phyloP scores from a whole-genome alignment of 441 rosid genomes.

The Jatropha podagrica region DNA sequence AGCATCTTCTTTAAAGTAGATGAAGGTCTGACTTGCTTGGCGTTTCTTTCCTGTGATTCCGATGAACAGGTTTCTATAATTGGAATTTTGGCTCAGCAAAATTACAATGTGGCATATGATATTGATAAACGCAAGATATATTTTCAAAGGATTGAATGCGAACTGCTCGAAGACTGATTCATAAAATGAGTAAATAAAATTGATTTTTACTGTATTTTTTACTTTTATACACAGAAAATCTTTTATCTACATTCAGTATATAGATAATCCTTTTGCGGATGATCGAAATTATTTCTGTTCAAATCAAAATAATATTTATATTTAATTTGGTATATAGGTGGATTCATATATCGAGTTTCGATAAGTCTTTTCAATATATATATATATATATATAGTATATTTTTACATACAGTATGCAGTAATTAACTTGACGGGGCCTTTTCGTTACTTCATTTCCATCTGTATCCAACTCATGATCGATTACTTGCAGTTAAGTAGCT shows the following conservation, averaged over 20 bases:
- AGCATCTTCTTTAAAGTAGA: conserved; percentile 32
- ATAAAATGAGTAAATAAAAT: too few relatives aligned
- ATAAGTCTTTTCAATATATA: too few relatives aligned
- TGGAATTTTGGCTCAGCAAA: conserved; percentile 5
- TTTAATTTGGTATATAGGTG: too few relatives aligned
- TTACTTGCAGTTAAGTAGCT: not conserved
- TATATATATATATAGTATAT: too few relatives aligned
- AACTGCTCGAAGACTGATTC: not conserved
- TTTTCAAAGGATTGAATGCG: not conserved
- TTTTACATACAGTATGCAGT: too few relatives aligned
- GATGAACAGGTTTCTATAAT: not conserved
- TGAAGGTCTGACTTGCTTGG: not conserved
- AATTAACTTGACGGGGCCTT: not conserved
- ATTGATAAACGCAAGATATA: not conserved
- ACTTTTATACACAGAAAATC: too few relatives aligned
- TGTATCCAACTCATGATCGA: not conserved
- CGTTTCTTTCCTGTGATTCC: not conserved
- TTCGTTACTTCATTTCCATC: not conserved
- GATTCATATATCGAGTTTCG: too few relatives aligned
- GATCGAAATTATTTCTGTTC: too few relatives aligned
- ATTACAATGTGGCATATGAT: conserved; percentile 1
- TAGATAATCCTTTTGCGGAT: too few relatives aligned
- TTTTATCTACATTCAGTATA: too few relatives aligned
- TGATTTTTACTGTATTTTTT: too few relatives aligned
- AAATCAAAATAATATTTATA: too few relatives aligned